Conservation (phyloP, 768 basidiomycete genomes). For the Asterophora parasitica region DNA sequence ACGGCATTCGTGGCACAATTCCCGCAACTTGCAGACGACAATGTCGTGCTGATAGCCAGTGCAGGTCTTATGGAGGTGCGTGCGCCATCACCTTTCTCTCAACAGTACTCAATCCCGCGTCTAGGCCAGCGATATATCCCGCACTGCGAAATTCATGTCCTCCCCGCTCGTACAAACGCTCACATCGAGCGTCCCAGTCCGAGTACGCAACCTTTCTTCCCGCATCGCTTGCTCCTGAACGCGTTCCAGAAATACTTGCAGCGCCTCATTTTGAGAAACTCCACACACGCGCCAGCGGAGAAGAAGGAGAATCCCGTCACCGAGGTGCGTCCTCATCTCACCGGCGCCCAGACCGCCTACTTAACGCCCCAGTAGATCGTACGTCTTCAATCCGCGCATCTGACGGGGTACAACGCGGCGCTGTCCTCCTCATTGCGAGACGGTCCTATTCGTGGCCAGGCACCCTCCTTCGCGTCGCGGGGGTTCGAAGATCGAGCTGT, state of each 20-base stretch:
- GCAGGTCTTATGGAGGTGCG: constrained; percentile 66
- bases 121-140: constrained; percentile 62
- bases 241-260: constrained; percentile 44
- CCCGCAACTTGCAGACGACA: constrained; percentile 63
- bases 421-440: constrained; percentile 72
- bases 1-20: constrained; percentile 68
- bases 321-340: constrained; percentile 29
- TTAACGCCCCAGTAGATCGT: constrained; percentile 47
- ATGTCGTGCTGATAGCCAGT: constrained; percentile 62
- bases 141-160: constrained; percentile 75
- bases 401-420: constrained; percentile 70
- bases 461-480: constrained; percentile 45
- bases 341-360: neutral
- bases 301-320: constrained; percentile 31
- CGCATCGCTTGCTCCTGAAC: neutral
- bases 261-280: constrained; percentile 37
- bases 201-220: constrained; percentile 34
- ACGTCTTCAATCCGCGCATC: constrained; percentile 71
- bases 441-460: constrained; percentile 65
- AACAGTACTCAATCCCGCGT: neutral
- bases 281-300: constrained; percentile 15
- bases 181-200: constrained; percentile 56
- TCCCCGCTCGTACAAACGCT: constrained; percentile 67
- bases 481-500: constrained; percentile 46
- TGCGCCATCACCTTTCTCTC: neutral